Conservation (phyloP, 1,284 basidiomycete species). For the Vanrija sp. region DNA sequence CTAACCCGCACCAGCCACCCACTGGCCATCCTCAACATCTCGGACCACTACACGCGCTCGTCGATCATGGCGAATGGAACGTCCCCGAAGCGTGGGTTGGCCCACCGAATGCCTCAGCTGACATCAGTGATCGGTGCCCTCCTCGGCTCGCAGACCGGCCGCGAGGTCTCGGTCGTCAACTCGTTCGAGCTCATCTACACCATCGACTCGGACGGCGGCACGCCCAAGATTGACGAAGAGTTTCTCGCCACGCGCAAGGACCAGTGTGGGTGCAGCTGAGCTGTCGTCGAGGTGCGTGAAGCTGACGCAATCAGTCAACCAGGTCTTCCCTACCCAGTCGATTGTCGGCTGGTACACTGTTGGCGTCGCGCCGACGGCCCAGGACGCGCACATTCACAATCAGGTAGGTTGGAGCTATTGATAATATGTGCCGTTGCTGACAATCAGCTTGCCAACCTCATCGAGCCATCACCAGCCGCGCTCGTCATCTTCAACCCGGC, state of each 20-base stretch:
- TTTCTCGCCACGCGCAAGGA: constrained; percentile 79
- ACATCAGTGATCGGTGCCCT: constrained; percentile 79
- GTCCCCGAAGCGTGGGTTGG: constrained; percentile 2
- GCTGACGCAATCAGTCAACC: constrained; percentile 67
- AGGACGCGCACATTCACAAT: constrained; percentile 77
- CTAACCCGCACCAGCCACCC: constrained; percentile 65
- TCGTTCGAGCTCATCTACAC: constrained; percentile 76
- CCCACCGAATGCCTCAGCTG: not conserved
- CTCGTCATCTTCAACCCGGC: constrained; percentile 52
- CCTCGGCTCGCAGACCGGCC: constrained; percentile 87
- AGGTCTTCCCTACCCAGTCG: constrained; percentile 94
- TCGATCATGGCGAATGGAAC: not conserved
- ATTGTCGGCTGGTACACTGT: constrained; percentile 97
- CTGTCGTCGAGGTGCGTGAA: not conserved
- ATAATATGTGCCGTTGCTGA: constrained; percentile 48
- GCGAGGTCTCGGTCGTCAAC: constrained; percentile 94
- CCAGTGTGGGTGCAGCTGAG: constrained; percentile 65
- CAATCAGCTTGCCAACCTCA: constrained; percentile 46
- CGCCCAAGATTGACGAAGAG: constrained; percentile 61
- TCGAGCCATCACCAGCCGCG: constrained; percentile 47
- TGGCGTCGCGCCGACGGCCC: constrained; percentile 63
- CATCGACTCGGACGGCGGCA: constrained; percentile 10
- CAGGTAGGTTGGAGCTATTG: constrained; percentile 57
- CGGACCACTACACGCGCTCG: constrained; percentile 89
- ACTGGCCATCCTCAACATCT: constrained; percentile 91